A percentile compares a stretch with the other conserved stretches of the same genome.
Evolutionary conservation across 2,329 filamentous ascomycete genomes (phyloP).

Genomic region (Aspergillus novoparasiticus): DNA sequence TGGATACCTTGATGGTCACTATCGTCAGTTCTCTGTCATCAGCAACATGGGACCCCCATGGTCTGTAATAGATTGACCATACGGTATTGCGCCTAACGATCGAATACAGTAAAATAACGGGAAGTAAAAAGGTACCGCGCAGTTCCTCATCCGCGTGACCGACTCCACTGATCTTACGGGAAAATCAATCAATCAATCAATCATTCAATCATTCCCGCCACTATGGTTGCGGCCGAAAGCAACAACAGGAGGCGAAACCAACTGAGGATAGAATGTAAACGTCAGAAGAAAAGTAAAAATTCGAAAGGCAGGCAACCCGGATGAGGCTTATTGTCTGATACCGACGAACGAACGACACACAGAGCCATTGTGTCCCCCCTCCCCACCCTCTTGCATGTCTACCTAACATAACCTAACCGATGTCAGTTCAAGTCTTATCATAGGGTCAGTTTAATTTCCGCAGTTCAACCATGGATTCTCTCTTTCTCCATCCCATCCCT

Average conservation of each 20-base stretch:
- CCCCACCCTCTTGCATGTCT: neutral
- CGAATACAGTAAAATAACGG: neutral
- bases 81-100: neutral
- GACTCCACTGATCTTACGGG: neutral
- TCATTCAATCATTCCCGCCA: neutral
- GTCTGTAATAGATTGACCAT: neutral
- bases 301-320: neutral
- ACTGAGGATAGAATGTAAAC: neutral
- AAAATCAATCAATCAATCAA: neutral
- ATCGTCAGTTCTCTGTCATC: neutral
- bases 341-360: neutral
- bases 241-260: neutral
- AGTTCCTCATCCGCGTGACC: neutral
- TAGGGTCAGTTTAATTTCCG: neutral
- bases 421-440: neutral
- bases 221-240: slow-evolving; percentile 1
- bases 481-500: slow-evolving; percentile 7
- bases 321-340: neutral
- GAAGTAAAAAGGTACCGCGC: neutral
- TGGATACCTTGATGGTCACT: neutral
- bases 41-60: neutral
- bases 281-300: neutral
- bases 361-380: neutral
- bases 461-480: neutral
- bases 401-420: neutral